Conservation (phyloP, 73 alveolate genomes). For the Uronychia setigera region DNA sequence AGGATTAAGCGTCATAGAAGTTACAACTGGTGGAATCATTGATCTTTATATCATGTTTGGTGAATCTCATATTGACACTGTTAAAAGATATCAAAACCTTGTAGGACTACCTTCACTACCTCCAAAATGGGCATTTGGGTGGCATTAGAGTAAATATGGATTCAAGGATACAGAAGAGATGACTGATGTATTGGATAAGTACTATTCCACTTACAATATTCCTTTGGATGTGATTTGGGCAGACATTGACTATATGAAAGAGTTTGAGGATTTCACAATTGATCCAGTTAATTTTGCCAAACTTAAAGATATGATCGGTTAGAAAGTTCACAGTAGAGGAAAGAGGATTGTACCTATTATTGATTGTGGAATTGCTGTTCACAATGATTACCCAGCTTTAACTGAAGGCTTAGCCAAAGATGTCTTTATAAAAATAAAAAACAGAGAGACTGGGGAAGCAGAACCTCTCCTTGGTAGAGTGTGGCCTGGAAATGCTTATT, state of each 20-base stretch:
- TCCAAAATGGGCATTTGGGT: constrained; percentile 92
- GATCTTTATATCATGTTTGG: constrained; percentile 79
- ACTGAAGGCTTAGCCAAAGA: constrained; percentile 71
- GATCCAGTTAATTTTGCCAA: constrained; percentile 45
- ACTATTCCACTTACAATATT: constrained; percentile 54
- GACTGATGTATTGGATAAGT: constrained; percentile 64
- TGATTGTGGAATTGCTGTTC: constrained; percentile 89
- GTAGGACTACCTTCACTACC: constrained; percentile 88
- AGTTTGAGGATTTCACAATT: constrained; percentile 78
- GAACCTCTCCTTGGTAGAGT: constrained; percentile 80
- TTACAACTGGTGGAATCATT: constrained; percentile 88
- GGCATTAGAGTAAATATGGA: constrained; percentile 95
- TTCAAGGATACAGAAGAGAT: constrained; percentile 75
- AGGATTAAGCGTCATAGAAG: constrained; percentile 64
- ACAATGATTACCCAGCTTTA: constrained; percentile 69
- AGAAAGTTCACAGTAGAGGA: constrained; percentile 38
- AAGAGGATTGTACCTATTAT: constrained; percentile 91
- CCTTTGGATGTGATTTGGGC: constrained; percentile 98
- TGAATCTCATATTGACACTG: constrained; percentile 77
- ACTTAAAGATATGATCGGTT: constrained; percentile 22
- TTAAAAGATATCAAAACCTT: constrained; percentile 71
- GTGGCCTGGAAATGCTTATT: constrained; percentile 93
- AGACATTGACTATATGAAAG: constrained; percentile 96
- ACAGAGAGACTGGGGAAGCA: constrained; percentile 43
- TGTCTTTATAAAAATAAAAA: constrained; percentile 84